Conservation (phyloP, 345 rosid species). For the Pseudoturritis turrita region DNA sequence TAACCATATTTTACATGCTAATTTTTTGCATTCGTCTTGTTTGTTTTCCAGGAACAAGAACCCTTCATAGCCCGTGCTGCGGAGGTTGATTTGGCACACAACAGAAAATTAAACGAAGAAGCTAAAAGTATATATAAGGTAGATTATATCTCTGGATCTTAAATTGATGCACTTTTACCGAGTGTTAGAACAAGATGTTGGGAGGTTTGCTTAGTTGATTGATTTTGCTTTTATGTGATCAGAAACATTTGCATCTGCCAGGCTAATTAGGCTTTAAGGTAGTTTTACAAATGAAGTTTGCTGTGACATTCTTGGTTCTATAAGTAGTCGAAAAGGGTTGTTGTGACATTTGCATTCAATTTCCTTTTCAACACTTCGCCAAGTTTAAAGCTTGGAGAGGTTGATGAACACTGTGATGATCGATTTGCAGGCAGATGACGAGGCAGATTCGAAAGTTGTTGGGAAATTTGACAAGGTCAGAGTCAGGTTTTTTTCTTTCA, state of each 20-base stretch:
- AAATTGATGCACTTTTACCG: background rate
- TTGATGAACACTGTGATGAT: conserved; percentile 4
- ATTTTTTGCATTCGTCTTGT: background rate
- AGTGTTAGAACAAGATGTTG: background rate
- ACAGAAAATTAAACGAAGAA: conserved; percentile 17
- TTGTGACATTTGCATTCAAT: background rate
- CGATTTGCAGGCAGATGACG: conserved; percentile 36
- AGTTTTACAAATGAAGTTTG: background rate
- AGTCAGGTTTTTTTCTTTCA: background rate
- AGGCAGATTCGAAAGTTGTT: conserved; percentile 36
- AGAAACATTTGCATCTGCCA: background rate
- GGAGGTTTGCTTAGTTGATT: background rate
- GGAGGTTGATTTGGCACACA: conserved; percentile 30
- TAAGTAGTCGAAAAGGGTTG: background rate
- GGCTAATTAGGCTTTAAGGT: background rate
- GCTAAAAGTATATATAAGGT: conserved; percentile 18
- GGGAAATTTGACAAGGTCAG: conserved; percentile 34
- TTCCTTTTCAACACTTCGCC: background rate
- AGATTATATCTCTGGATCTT: background rate
- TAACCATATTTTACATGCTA: background rate
- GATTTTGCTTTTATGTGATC: background rate
- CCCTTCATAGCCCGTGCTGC: conserved; percentile 44
- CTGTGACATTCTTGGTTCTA: background rate
- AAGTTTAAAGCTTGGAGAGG: conserved; percentile 7
- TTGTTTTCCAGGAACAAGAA: conserved; percentile 45